These are phyloP conservation scores for Saussurea involucrata DNA, from an alignment of 129 eudicot species.

Conservation along the genomic window DNA sequence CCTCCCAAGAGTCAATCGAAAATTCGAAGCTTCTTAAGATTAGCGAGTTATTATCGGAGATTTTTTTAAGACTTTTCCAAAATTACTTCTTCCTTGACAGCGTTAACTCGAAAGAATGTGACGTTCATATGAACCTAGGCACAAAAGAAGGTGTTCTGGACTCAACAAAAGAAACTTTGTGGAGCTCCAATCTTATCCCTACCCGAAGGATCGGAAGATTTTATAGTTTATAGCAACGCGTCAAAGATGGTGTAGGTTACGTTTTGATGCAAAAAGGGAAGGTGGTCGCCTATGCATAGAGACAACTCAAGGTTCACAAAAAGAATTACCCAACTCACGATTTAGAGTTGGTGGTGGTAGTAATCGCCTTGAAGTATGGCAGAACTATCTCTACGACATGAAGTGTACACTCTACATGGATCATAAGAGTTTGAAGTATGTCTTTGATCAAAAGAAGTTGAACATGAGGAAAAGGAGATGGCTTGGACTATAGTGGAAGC, in stretches of 20 bases:
- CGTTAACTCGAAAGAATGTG: neutral
- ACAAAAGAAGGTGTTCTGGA: neutral
- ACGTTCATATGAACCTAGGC: neutral
- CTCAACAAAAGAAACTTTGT: neutral
- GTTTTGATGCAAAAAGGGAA: neutral
- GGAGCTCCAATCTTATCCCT: neutral
- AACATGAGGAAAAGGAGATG: too few relatives aligned
- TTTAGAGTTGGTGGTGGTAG: too few relatives aligned
- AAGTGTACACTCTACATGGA: too few relatives aligned
- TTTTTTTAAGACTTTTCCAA: neutral
- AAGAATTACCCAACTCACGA: too few relatives aligned
- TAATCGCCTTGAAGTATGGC: too few relatives aligned
- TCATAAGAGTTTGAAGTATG: too few relatives aligned
- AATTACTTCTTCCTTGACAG: neutral
- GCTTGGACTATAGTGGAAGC: too few relatives aligned
- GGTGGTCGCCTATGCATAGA: too few relatives aligned
- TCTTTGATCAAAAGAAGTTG: too few relatives aligned
- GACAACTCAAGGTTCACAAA: neutral
- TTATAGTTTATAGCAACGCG: neutral
- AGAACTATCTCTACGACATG: too few relatives aligned
- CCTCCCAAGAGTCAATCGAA: neutral
- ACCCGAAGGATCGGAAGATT: neutral
- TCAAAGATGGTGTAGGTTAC: neutral
- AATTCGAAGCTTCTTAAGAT: neutral
- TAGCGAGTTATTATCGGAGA: neutral